Evolutionary conservation across 192 early-diverging fungal genomes (phyloP), one percentile per base, ranked within the genome.

Genomic region (Backusella tuberculispora): DNA sequence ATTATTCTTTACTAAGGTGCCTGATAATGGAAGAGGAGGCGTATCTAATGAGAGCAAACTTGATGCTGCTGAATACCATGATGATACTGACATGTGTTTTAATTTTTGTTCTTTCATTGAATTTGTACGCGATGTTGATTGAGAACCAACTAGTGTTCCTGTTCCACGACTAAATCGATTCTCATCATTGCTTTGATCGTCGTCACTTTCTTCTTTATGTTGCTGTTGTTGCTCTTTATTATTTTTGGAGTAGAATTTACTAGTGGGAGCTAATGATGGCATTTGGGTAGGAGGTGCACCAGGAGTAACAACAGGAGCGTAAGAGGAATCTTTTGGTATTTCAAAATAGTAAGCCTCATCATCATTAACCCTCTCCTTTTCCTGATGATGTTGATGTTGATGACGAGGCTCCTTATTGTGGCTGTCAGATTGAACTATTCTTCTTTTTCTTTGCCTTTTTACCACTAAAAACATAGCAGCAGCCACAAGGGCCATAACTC

Each of bases 401-500:
- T 34, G 29, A 2, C 2, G 29, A 34, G 29, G 29, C 29, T 34
- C 29, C 17, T 17, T 53, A 53, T 60, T 60, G 21, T 26, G 53
- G 9, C 21, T 60, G 21, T 26, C 53, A 60, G 29, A 34, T 2
- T 34, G 29, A 34, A 34, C 29, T 34, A 34, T 34, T 34, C 21
- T 53, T 53, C 50, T 12, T 19, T 43, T 43, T 19, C 41, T 38
- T 67, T 38, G 17, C 5, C 19, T 42, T 43, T 38, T 37, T 43
- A 42, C 66, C 0, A 67, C 40, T 3, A 67, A 41, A 43, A 67
- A 67, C 66, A 67, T 67, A 1, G 66, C 66, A 19, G 66, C 66
- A 67, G 66, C 66, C 19, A 67, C 41, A 43, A 67, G 21, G 10
- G n/a, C 66, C 19, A 67, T 67, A n/a, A n/a, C 66, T 19, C 38